A percentile compares a stretch with the other conserved stretches of the same genome.
Conservation (phyloP, 306 rosid species). For the Gastrolobium bilobum region DNA sequence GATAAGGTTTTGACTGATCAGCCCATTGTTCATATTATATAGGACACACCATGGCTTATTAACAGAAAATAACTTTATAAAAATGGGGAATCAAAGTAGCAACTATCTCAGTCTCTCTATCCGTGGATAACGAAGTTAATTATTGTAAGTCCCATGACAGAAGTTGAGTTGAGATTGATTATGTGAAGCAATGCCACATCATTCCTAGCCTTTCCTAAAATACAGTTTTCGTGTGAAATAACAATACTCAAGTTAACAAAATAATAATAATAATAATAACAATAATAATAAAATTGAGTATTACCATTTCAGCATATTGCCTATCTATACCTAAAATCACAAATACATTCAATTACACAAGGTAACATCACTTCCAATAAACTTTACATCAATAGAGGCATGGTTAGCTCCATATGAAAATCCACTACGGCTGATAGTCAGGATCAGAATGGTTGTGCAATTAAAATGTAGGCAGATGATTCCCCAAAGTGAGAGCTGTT, state of each 20-base stretch:
- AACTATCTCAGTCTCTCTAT: background rate
- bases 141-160: background rate
- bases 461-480: conserved; percentile 20
- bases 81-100: background rate
- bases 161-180: background rate
- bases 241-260: background rate
- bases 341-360: conserved; percentile 58
- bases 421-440: conserved; percentile 50
- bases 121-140: background rate
- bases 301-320: conserved; percentile 50
- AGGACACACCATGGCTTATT: too few relatives aligned
- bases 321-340: conserved; percentile 54
- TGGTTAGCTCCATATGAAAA: conserved; percentile 58
- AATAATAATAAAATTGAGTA: conserved; percentile 31
- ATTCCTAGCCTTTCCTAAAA: conserved; percentile 16
- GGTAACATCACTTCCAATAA: conserved; percentile 52
- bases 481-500: conserved; percentile 32
- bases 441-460: conserved; percentile 37
- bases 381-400: conserved; percentile 66
- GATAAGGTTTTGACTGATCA: too few relatives aligned
- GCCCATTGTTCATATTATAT: too few relatives aligned
- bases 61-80: too few relatives aligned
- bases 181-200: conserved; percentile 28
- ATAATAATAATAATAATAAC: too few relatives aligned
- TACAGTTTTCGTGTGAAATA: conserved; percentile 38